Percentiles rank a stretch among this genome's conserved stretches.
Evolutionary conservation across 352 stramenopile species (phyloP).

Genomic region (Pythium utonaiense): DNA sequence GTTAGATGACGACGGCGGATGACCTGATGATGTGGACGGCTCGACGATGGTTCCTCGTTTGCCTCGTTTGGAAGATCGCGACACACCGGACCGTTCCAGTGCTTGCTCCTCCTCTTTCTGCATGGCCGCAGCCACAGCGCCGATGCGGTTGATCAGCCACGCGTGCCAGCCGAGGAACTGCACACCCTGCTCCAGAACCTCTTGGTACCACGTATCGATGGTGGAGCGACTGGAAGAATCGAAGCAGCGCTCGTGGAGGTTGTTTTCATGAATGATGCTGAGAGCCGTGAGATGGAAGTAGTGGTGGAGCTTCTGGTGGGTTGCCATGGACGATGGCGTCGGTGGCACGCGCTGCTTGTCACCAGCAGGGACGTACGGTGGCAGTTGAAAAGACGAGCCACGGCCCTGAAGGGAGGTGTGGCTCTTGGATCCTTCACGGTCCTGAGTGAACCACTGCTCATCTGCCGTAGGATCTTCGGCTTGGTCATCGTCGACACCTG

Average conservation of each 20-base stretch:
- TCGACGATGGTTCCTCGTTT: background rate
- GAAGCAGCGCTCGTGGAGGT: constrained; percentile 75
- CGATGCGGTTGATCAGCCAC: constrained; percentile 85
- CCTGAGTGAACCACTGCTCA: constrained; percentile 21
- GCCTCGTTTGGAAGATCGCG: constrained; percentile 1
- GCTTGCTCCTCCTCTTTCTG: constrained; percentile 29
- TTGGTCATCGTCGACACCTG: background rate
- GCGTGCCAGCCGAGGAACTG: constrained; percentile 78
- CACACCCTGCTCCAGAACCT: constrained; percentile 63
- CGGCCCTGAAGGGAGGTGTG: background rate
- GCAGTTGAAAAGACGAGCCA: background rate
- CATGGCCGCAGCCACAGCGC: constrained; percentile 46
- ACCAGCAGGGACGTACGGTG: background rate
- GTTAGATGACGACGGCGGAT: background rate
- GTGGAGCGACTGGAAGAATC: constrained; percentile 77
- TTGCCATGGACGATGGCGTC: constrained; percentile 59
- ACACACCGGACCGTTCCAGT: constrained; percentile 18
- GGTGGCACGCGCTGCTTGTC: constrained; percentile 36
- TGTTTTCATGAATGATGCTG: constrained; percentile 87
- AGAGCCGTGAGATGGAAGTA: constrained; percentile 86
- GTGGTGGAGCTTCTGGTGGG: constrained; percentile 81
- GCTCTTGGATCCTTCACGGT: background rate
- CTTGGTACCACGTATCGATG: constrained; percentile 82
- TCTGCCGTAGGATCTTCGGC: constrained; percentile 24
- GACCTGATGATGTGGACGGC: background rate